Evolutionary conservation across 768 basidiomycete genomes (phyloP).

Genomic region (Mycena floridula): DNA sequence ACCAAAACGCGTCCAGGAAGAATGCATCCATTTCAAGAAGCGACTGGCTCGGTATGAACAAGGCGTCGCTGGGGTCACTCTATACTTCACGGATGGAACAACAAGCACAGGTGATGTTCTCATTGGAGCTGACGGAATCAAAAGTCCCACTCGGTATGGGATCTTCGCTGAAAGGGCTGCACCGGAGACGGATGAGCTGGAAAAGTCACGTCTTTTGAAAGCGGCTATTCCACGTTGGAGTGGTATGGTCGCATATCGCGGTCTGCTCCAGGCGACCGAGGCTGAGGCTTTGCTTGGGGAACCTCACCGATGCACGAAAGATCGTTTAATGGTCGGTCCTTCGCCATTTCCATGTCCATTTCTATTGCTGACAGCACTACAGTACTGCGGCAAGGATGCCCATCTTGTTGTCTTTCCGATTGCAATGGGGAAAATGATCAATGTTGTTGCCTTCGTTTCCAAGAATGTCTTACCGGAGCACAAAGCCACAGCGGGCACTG

Average conservation of each 20-base stretch:
- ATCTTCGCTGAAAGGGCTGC: constrained; percentile 20
- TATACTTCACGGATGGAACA: constrained; percentile 28
- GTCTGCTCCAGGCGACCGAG: constrained; percentile 32
- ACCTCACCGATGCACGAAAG: constrained; percentile 26
- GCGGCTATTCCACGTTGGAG: constrained; percentile 32
- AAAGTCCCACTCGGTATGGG: constrained; percentile 26
- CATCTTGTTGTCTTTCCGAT: constrained; percentile 45
- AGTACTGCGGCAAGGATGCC: constrained; percentile 46
- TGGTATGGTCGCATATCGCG: constrained; percentile 39
- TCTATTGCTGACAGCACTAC: background rate
- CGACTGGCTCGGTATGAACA: constrained; percentile 23
- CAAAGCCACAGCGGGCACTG: too few species aligned
- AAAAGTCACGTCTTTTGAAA: constrained; percentile 21
- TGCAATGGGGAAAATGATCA: constrained; percentile 34
- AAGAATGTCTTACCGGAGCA: constrained; percentile 7
- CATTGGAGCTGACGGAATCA: constrained; percentile 41
- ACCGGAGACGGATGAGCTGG: constrained; percentile 15
- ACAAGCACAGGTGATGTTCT: constrained; percentile 32
- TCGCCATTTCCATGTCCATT: background rate
- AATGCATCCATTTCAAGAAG: constrained; percentile 27
- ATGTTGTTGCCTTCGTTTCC: constrained; percentile 38
- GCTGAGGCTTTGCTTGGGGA: constrained; percentile 19
- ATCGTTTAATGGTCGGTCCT: constrained; percentile 38
- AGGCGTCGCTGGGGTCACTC: background rate
- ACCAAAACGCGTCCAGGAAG: background rate